Evolutionary conservation across 108 stramenopile species (phyloP), one percentile per base, ranked within the genome.

Genomic region (Heterococcus sp.): DNA sequence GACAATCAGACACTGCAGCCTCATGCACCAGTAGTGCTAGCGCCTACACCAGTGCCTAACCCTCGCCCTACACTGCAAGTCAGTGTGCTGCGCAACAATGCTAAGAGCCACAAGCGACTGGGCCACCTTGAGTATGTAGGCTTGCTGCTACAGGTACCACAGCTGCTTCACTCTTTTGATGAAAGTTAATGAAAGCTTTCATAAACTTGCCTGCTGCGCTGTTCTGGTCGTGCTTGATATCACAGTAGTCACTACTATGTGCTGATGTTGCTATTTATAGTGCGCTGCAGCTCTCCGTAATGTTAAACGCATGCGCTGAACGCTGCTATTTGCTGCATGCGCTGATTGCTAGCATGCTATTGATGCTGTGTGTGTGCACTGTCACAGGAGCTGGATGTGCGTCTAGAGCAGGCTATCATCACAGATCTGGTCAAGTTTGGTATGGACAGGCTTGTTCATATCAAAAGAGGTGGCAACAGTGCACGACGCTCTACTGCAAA

Each of bases 311-410:
- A n/a, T n/a, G n/a, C n/a, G n/a, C n/a, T n/a, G n/a, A n/a, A n/a
- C n/a, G n/a, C n/a, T n/a, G n/a, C n/a, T n/a, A n/a, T n/a, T n/a
- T n/a, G n/a, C n/a, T n/a, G n/a, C 8, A 58, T 58, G 21, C 8
- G 14, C 46, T 58, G 14, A 58, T 14, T 21, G 14, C 46, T 58
- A 58, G 14, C 46, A 8, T 21, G 14, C 35, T 37, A 37, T 38
- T 14, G 37, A 66, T 14, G 29, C 70, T 28, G 35, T 1, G 8
- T 74, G 14, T 66, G 2, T 28, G n/a, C 38, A 84, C 75, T 84
- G n/a, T 72, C 64, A 14, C 83, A 84, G 70, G 83, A 84, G 75
- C 38, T 84, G 26, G 83, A 84, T 68, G 75, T 84, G 0, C 75
- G 63, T 37, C 64, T 84, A 32, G 83, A 84, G 65, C 75, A 84